These are phyloP conservation scores for Andrographis paniculata DNA, from an alignment of 305 asterid species.

Conservation along the genomic window DNA sequence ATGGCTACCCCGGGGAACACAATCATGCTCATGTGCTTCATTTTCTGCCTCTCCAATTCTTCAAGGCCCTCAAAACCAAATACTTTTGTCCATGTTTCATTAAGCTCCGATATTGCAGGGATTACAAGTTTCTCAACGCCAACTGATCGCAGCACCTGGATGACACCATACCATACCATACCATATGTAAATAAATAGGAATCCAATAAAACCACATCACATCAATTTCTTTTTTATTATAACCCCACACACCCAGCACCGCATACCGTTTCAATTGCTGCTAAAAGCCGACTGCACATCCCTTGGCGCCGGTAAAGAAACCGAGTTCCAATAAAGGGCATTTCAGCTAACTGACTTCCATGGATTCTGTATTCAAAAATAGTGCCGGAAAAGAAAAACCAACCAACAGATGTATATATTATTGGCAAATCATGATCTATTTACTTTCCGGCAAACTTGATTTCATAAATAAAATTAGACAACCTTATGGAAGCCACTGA, in stretches of 20 bases:
- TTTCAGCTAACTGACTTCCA: slow-evolving; percentile 74
- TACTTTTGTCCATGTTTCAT: slow-evolving; percentile 81
- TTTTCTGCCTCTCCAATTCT: slow-evolving; percentile 52
- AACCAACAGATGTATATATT: slow-evolving; percentile 14
- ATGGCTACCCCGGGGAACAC: slow-evolving; percentile 76
- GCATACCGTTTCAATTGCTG: slow-evolving; percentile 58
- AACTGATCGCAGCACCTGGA: slow-evolving; percentile 69
- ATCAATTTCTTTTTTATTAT: no score
- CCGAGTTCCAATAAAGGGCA: slow-evolving; percentile 93
- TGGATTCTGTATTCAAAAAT: slow-evolving; percentile 47
- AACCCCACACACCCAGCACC: slow-evolving; percentile 10
- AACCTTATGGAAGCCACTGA: slow-evolving; percentile 92
- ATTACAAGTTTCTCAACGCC: slow-evolving; percentile 71
- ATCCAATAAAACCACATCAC: background rate
- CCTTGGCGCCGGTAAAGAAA: slow-evolving; percentile 73
- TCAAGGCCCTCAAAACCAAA: slow-evolving; percentile 70
- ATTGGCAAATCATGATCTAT: no score
- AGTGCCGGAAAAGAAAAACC: slow-evolving; percentile 19
- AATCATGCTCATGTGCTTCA: slow-evolving; percentile 71
- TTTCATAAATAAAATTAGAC: slow-evolving; percentile 5
- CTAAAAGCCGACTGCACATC: slow-evolving; percentile 71
- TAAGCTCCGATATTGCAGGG: slow-evolving; percentile 81
- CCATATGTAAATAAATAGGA: background rate
- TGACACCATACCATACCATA: slow-evolving; percentile 14
- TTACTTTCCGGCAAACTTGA: slow-evolving; percentile 2